Evolutionary conservation across 352 stramenopile species (phyloP).

Genomic region (Nothophytophthora sp.): DNA sequence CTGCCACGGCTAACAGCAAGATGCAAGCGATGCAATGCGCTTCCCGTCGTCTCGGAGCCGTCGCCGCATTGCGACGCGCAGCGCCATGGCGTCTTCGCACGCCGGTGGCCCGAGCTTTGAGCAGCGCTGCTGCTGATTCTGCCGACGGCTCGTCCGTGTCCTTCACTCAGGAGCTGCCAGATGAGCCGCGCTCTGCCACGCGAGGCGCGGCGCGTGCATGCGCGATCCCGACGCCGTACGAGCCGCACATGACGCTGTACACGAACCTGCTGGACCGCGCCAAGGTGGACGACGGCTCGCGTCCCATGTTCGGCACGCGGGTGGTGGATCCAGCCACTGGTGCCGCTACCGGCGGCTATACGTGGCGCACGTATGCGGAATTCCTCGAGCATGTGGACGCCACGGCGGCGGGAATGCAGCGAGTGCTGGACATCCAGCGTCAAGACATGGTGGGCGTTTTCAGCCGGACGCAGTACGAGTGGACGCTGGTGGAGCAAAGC

Average conservation of each 20-base stretch:
- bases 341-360: constrained; percentile 32
- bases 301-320: constrained; percentile 50
- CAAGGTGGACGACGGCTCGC: constrained; percentile 46
- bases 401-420: constrained; percentile 35
- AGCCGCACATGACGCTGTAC: constrained; percentile 54
- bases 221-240: constrained; percentile 24
- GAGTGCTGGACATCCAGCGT: constrained; percentile 27
- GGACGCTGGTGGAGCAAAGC: constrained; percentile 56
- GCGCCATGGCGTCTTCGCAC: too few species aligned
- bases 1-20: too few species aligned
- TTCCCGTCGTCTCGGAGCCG: too few species aligned
- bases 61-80: too few species aligned
- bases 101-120: too few species aligned
- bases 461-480: constrained; percentile 61
- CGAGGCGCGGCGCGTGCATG: constrained; percentile 24
- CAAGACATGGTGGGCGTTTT: constrained; percentile 58
- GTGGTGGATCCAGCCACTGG: constrained; percentile 32
- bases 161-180: constrained; percentile 11
- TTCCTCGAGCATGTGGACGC: constrained; percentile 45
- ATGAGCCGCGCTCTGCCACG: constrained; percentile 1
- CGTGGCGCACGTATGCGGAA: constrained; percentile 56
- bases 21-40: too few species aligned
- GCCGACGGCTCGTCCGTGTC: not conserved
- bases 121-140: too few species aligned
- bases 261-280: constrained; percentile 52